These are phyloP conservation scores for Ogataea minuta DNA, from an alignment of 805 yeast species.

Conservation along the genomic window DNA sequence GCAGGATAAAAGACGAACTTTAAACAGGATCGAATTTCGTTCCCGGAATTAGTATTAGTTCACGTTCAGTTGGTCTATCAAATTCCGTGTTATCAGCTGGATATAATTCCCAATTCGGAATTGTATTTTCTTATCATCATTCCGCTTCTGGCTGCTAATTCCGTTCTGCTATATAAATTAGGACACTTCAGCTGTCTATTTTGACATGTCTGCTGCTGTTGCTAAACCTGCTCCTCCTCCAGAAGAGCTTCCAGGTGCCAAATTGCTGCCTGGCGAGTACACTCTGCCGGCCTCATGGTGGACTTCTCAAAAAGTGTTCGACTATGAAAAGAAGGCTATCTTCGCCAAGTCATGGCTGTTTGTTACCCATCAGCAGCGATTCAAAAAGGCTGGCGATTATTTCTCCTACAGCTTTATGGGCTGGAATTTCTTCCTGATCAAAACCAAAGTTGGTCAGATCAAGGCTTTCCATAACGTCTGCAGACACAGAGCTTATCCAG, in stretches of 20 bases:
- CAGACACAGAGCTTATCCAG: constrained; percentile 65
- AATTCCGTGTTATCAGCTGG: constrained; percentile 12
- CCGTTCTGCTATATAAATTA: constrained; percentile 6
- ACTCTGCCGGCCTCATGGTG: constrained; percentile 68
- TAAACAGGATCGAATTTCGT: constrained; percentile 11
- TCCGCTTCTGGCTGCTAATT: constrained; percentile 9
- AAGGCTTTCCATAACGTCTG: constrained; percentile 65
- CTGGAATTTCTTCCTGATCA: constrained; percentile 53
- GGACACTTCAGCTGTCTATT: neutral
- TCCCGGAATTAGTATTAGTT: constrained; percentile 9
- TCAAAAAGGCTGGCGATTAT: constrained; percentile 58
- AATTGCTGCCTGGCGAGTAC: constrained; percentile 41
- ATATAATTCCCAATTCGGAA: constrained; percentile 8
- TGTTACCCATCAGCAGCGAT: constrained; percentile 51
- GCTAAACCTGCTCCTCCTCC: constrained; percentile 31
- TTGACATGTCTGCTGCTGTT: constrained; percentile 27
- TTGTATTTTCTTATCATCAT: constrained; percentile 3
- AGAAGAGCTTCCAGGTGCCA: constrained; percentile 29
- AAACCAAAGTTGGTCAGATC: constrained; percentile 49
- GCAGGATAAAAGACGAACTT: constrained; percentile 32
- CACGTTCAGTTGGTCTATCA: constrained; percentile 1
- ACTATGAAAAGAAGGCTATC: constrained; percentile 56
- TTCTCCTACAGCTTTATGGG: constrained; percentile 50
- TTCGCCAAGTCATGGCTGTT: constrained; percentile 57
- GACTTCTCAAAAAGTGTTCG: constrained; percentile 57